Evolutionary conservation across 495 filamentous ascomycete species (phyloP).

Genomic region (Tuber brumale): DNA sequence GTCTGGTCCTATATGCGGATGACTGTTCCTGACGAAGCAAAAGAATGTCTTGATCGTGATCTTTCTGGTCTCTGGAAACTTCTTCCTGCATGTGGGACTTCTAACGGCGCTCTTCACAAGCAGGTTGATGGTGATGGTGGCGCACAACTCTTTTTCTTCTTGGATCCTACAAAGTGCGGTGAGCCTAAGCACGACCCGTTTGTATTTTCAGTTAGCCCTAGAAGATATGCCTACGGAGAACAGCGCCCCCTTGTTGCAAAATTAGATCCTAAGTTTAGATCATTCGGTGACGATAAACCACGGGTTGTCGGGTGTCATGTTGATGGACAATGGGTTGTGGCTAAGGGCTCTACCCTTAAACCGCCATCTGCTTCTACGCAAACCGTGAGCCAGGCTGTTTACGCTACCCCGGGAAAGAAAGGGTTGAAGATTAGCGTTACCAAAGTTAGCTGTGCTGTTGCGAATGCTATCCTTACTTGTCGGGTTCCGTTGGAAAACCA

Average conservation of each 20-base stretch:
- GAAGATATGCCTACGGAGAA: conserved; percentile 52
- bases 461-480: conserved; percentile 39
- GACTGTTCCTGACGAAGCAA: conserved; percentile 37
- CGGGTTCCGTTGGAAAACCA: conserved; percentile 38
- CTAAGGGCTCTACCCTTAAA: conserved; percentile 25
- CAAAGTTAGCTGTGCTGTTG: conserved; percentile 33
- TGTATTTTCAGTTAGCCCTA: conserved; percentile 56
- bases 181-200: conserved; percentile 52
- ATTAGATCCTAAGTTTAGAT: conserved; percentile 39
- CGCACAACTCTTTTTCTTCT: conserved; percentile 55
- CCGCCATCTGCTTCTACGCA: conserved; percentile 23
- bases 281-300: conserved; percentile 15
- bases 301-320: conserved; percentile 18
- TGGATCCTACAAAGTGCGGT: conserved; percentile 53
- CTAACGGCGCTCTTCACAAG: conserved; percentile 54
- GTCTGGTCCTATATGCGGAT: conserved; percentile 47
- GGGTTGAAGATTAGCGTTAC: conserved; percentile 26
- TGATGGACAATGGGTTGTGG: conserved; percentile 41
- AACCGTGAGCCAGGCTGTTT: conserved; percentile 22
- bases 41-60: conserved; percentile 44
- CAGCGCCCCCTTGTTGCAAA: conserved; percentile 48
- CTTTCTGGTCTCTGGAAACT: conserved; percentile 54
- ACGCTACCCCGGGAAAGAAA: conserved; percentile 22
- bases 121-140: conserved; percentile 34
- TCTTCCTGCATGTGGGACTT: conserved; percentile 61